Evolutionary conservation across 75 land plant species (phyloP).

Genomic region (Azolla pinnata): DNA sequence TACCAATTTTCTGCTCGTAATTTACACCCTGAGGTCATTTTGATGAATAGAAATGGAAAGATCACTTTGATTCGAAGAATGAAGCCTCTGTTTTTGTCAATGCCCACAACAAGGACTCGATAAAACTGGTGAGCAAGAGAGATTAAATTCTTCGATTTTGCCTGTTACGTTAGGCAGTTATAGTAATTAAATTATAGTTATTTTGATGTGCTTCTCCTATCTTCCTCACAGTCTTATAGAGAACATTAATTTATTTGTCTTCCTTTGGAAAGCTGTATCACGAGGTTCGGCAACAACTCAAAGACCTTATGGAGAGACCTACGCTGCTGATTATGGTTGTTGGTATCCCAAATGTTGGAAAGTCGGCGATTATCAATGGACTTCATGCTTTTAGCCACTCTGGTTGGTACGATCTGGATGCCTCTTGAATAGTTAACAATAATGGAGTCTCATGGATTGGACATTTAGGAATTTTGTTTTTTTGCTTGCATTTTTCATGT

Average conservation of each 20-base stretch:
- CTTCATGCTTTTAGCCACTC: constrained; percentile 26
- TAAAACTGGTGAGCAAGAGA: constrained; percentile 55
- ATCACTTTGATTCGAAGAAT: constrained; percentile 43
- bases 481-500: constrained; percentile 52
- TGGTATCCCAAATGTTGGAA: constrained; percentile 97
- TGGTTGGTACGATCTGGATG: not conserved
- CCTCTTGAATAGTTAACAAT: too few relatives aligned
- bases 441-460: too few relatives aligned
- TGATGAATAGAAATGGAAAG: constrained; percentile 86
- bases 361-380: constrained; percentile 84
- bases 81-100: constrained; percentile 52
- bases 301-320: constrained; percentile 62
- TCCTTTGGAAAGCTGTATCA: constrained; percentile 46
- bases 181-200: too few relatives aligned
- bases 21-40: too few relatives aligned
- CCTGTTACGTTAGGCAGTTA: too few relatives aligned
- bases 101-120: constrained; percentile 64
- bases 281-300: constrained; percentile 47
- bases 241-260: not conserved
- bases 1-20: too few relatives aligned
- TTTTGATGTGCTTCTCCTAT: not conserved
- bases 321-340: constrained; percentile 93
- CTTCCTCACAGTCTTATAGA: not conserved
- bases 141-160: too few relatives aligned
- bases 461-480: constrained; percentile 27